These are phyloP conservation scores for Evansstolkia leycettana DNA, from an alignment of 495 filamentous ascomycete species.

Conservation along the genomic window DNA sequence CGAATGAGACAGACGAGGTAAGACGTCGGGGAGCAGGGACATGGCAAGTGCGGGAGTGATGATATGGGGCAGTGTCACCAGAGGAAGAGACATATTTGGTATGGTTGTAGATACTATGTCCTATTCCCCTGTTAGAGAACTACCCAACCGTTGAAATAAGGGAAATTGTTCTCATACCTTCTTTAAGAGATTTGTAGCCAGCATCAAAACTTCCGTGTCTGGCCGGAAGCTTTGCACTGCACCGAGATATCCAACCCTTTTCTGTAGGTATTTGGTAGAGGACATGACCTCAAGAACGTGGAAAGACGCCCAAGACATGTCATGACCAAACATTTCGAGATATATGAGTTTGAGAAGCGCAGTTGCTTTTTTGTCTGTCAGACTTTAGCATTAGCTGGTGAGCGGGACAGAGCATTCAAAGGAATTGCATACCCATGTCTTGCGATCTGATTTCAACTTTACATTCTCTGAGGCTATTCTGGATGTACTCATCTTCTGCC, in stretches of 20 bases:
- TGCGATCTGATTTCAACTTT: constrained; percentile 76
- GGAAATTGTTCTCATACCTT: constrained; percentile 43
- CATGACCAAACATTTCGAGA: constrained; percentile 96
- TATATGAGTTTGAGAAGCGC: constrained; percentile 92
- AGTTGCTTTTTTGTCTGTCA: constrained; percentile 85
- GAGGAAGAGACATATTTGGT: constrained; percentile 68
- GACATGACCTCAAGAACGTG: constrained; percentile 99
- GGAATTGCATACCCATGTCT: constrained; percentile 60
- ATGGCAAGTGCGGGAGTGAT: constrained; percentile 83
- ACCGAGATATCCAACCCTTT: constrained; percentile 90
- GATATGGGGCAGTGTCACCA: constrained; percentile 79
- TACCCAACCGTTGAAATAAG: too few relatives aligned
- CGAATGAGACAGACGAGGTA: constrained; percentile 77
- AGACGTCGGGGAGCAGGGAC: constrained; percentile 71
- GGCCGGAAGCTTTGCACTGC: constrained; percentile 91
- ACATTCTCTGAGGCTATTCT: constrained; percentile 86
- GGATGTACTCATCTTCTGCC: constrained; percentile 84
- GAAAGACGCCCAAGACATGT: constrained; percentile 99
- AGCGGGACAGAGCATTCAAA: background rate
- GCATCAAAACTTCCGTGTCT: constrained; percentile 94
- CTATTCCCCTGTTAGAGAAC: constrained; percentile 25
- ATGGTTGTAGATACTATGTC: constrained; percentile 68
- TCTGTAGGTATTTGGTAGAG: constrained; percentile 83
- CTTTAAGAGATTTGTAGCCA: constrained; percentile 92
- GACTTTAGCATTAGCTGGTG: constrained; percentile 11